Evolutionary conservation across 345 rosid species (phyloP), one percentile per base, ranked within the genome.

Genomic region (Eucalyptus dawsonii): DNA sequence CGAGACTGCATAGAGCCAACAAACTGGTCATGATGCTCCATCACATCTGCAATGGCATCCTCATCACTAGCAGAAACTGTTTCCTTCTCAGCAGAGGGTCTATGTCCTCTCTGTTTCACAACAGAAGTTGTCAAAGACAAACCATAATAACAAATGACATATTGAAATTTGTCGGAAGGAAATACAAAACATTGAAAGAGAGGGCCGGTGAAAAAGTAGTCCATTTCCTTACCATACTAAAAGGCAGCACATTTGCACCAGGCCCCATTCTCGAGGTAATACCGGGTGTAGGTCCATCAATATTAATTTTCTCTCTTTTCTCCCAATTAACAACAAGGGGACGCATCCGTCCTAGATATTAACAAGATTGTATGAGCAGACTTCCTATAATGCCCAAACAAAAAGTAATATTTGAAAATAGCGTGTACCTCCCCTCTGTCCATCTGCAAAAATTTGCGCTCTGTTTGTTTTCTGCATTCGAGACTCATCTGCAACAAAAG

Each of bases 1-100:
- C 99, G 99, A 90, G 99, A 95, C 86, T 95, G 97, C 99, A 98
- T 95, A 65, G 97, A 94, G 96, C 97, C 94, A 93, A 95, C 69
- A 91, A 97, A 97, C 90, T 98, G 98, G 85, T 93, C 95, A 93
- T 96, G 99, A 27, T 93, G 95, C 92, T 92, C 98, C 95, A 97
- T 90, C 89, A 95, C 88, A 93, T 95, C 97, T 88, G 93, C 94
- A 89, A 92, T 89, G 65, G 92, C 94, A 92, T 97, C 98, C 91
- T 96, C 99, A 86, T 96, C 98, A 90, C 92, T 93, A 86, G 91
- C 91, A 81, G 93, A 94, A 90, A 92, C 91, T 67, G 90, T 91
- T 91, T 94, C 97, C 85, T 94, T 95, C 90, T 94, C 97, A 88
- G 90, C 91, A 92, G 94, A 90, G 65, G 91, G 87, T 86, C 92